Base-by-base conservation (phyloP, 208 protist genomes). In the Leishmania arabica region DNA sequence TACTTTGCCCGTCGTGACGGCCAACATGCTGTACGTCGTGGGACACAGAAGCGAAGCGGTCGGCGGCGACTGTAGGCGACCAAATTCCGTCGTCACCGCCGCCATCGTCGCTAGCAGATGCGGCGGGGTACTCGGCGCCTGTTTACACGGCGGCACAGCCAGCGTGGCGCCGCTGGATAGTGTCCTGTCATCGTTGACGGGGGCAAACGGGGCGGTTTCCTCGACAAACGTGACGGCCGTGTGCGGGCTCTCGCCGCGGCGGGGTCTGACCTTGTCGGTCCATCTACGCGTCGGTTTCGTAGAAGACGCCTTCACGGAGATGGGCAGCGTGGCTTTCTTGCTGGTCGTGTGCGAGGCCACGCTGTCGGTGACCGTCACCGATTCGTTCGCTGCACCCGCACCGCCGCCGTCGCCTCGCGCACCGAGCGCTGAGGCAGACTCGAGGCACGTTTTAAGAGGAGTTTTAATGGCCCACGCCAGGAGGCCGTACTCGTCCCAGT, bases 401-500 rank as follows among this genome's bases (percentile, higher is more conserved):
- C 27, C 64, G 64, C 53, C 54, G 70, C 58, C 60, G 40, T 76
- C 68, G 53, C 75, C 13, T 31, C 24, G 13, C 56, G 24, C 24
- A 31, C 56, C 13, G 24, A 62, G 31, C 4, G 56, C 5, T 24
- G 56, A 6, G 56, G 7, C 56, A 62, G 56, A 31, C 24, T 24
- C 27, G 24, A 13, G 21, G 27, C 9, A 31, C 56, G 56, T 40
- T 27, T 71, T 47, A 3, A 31, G 5, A n/a, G 81, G 42, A 1
- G 68, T 77, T 34, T 42, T 19, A 1, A 51, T 54, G 0, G 60
- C 45, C 75, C 75, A 84, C 68, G n/a, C 56, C 6, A 84, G 31
- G 54, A 84, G 70, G 47, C 70, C 75, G 62, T 84, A 84, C 37
- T 84, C 81, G 60, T 84, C 81, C 51, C 19, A 7, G 19, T 84